These are phyloP conservation scores for Paecilomyces formosus DNA, from an alignment of 2,329 filamentous ascomycete species.

Conservation along the genomic window DNA sequence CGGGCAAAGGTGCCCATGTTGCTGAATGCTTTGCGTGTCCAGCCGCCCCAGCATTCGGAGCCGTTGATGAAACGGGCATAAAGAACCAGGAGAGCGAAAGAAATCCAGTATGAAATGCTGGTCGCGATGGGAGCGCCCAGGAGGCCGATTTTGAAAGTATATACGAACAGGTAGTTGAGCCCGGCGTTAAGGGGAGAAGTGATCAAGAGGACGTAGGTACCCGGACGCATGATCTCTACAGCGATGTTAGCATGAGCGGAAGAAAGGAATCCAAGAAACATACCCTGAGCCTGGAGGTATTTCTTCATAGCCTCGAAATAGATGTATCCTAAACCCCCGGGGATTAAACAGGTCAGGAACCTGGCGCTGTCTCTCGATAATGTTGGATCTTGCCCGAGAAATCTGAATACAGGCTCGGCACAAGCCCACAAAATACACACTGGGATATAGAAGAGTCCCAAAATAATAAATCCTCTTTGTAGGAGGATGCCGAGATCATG, in stretches of 20 bases:
- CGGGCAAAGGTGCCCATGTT: constrained; percentile 65
- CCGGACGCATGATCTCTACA: constrained; percentile 54
- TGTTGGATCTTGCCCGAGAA: constrained; percentile 69
- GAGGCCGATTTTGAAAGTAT: constrained; percentile 62
- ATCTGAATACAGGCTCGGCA: constrained; percentile 65
- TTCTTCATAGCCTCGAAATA: constrained; percentile 75
- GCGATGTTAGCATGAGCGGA: constrained; percentile 3
- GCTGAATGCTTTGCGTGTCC: constrained; percentile 54
- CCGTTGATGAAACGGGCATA: constrained; percentile 67
- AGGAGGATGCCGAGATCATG: constrained; percentile 71
- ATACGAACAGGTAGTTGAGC: constrained; percentile 62
- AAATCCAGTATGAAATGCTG: constrained; percentile 78
- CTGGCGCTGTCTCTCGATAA: constrained; percentile 65
- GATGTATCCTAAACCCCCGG: constrained; percentile 76
- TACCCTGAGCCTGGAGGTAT: constrained; percentile 52
- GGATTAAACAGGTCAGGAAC: constrained; percentile 67
- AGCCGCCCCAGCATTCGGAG: constrained; percentile 72
- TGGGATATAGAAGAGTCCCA: constrained; percentile 64
- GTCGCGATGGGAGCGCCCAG: constrained; percentile 76
- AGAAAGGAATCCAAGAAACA: not conserved
- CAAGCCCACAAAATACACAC: constrained; percentile 67
- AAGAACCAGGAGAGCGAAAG: constrained; percentile 65
- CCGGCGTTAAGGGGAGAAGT: constrained; percentile 53
- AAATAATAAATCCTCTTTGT: constrained; percentile 66
- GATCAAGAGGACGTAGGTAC: constrained; percentile 56